Percentiles rank a stretch among this genome's conserved stretches.
phyloP scores from a whole-genome alignment of 495 filamentous ascomycete species.

The Neurospora terricola region DNA sequence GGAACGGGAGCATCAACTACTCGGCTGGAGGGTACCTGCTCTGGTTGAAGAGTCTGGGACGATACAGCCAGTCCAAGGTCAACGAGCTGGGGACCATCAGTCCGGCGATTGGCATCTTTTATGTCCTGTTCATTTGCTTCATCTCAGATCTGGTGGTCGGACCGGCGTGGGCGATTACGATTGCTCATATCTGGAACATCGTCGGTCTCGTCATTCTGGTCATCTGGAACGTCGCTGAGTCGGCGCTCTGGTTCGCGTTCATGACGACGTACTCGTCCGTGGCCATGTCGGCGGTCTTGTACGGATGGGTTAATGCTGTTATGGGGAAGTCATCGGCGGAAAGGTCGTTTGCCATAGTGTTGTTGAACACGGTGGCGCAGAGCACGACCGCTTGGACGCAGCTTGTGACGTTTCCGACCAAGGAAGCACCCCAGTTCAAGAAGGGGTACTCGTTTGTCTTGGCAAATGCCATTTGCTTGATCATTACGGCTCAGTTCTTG shows the following conservation, averaged over 20 bases:
- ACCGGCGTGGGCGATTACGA: conserved; percentile 28
- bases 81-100: conserved; percentile 25
- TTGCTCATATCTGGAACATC: conserved; percentile 18
- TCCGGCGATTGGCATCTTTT: conserved; percentile 35
- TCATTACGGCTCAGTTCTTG: conserved; percentile 28
- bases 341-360: conserved; percentile 19
- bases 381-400: conserved; percentile 27
- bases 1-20: conserved; percentile 31
- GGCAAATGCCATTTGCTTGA: conserved; percentile 35
- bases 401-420: conserved; percentile 30
- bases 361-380: conserved; percentile 24
- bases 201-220: conserved; percentile 23
- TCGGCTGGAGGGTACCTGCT: conserved; percentile 30
- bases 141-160: conserved; percentile 31
- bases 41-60: conserved; percentile 26
- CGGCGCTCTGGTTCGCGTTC: conserved; percentile 40
- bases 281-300: conserved; percentile 24
- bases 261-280: conserved; percentile 19
- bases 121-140: conserved; percentile 36
- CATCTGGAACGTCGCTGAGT: conserved; percentile 37
- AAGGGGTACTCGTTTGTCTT: conserved; percentile 42
- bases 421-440: conserved; percentile 30
- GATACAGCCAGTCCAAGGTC: conserved; percentile 16
- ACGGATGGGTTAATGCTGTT: conserved; percentile 25
- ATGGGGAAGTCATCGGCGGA: conserved; percentile 20